A percentile compares a stretch with the other conserved stretches of the same genome.
Evolutionary conservation across 2,329 filamentous ascomycete species (phyloP).

Genomic region (Hypomyces perniciosus): DNA sequence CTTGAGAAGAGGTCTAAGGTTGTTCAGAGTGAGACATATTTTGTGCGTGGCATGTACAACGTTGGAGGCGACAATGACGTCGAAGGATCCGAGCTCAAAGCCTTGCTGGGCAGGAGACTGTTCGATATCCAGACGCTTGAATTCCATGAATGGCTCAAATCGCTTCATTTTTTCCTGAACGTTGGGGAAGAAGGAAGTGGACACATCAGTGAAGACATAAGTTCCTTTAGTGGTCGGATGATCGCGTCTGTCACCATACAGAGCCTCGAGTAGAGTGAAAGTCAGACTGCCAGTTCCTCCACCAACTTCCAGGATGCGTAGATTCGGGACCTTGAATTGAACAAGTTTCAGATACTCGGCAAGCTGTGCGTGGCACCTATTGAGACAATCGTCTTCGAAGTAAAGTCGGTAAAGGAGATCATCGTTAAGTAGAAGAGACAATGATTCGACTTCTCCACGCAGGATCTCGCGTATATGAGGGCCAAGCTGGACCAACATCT

Average conservation of each 20-base stretch:
- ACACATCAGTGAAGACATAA: slow-evolving; percentile 35
- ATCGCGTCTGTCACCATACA: slow-evolving; percentile 15
- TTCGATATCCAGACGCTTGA: slow-evolving; percentile 20
- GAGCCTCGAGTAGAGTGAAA: slow-evolving; percentile 17
- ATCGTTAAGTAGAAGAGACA: neutral
- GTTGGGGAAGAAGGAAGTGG: slow-evolving; percentile 20
- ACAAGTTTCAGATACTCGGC: slow-evolving; percentile 12
- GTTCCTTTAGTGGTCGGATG: slow-evolving; percentile 16
- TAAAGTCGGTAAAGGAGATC: slow-evolving; percentile 1
- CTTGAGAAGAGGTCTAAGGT: slow-evolving; percentile 8
- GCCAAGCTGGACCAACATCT: slow-evolving; percentile 4
- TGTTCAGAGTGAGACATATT: neutral
- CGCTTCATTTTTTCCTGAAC: slow-evolving; percentile 14
- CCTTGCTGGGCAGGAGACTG: slow-evolving; percentile 10
- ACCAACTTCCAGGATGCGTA: slow-evolving; percentile 34
- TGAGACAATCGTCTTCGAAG: slow-evolving; percentile 7
- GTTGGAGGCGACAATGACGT: slow-evolving; percentile 20
- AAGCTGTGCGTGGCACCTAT: slow-evolving; percentile 7
- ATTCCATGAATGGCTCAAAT: slow-evolving; percentile 10
- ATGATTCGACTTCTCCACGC: neutral
- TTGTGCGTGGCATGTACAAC: slow-evolving; percentile 12
- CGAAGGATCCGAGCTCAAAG: slow-evolving; percentile 14
- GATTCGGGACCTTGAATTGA: slow-evolving; percentile 28
- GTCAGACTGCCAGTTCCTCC: slow-evolving; percentile 31
- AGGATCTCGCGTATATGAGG: slow-evolving; percentile 2